A percentile compares a stretch with the other conserved stretches of the same genome.
Evolutionary conservation across 148 eudicot genomes (phyloP).

Genomic region (Vaccinium macrocarpon): DNA sequence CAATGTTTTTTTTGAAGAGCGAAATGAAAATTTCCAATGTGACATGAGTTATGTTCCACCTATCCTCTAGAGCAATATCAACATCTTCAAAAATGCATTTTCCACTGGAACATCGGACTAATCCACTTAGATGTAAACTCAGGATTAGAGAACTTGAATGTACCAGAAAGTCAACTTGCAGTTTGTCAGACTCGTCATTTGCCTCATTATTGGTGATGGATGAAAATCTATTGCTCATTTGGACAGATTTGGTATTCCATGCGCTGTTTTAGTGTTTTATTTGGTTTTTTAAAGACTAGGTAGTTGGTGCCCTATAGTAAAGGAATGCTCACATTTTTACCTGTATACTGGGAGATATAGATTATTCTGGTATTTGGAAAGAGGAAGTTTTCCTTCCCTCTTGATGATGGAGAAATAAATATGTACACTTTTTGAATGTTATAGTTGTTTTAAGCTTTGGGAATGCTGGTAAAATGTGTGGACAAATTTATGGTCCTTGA

Average conservation of each 20-base stretch:
- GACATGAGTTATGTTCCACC: neutral
- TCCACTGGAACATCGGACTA: neutral
- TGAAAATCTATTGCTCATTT: neutral
- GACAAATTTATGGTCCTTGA: slow-evolving; percentile 4
- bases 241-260: neutral
- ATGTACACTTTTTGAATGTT: neutral
- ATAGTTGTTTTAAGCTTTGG: neutral
- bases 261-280: neutral
- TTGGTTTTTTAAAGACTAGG: neutral
- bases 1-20: too few relatives aligned
- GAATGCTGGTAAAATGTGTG: neutral
- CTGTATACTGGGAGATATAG: neutral
- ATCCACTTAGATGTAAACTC: neutral
- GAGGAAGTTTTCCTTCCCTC: neutral
- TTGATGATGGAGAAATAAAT: neutral
- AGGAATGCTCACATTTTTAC: neutral
- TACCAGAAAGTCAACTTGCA: neutral
- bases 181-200: slow-evolving; percentile 3
- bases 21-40: too few relatives aligned
- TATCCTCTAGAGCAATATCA: neutral
- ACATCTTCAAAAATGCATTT: neutral
- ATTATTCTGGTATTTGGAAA: neutral
- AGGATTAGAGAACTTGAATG: neutral
- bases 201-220: neutral
- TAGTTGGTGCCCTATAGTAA: neutral